phyloP scores from a whole-genome alignment of 2,329 filamentous ascomycete species.

The Colletotrichum somersetense region DNA sequence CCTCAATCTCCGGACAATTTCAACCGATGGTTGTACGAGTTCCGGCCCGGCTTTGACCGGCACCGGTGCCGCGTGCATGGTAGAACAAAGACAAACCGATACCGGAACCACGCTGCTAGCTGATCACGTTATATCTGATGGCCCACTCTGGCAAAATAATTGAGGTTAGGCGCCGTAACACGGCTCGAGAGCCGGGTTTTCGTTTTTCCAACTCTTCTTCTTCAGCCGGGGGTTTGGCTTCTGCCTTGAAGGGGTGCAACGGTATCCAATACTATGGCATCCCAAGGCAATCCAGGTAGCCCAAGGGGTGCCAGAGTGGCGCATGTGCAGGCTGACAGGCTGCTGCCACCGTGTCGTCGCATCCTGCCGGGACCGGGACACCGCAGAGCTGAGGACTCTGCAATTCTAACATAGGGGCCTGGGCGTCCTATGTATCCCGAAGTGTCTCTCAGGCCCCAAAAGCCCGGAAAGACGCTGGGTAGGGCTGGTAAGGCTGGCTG shows the following conservation, averaged over 20 bases:
- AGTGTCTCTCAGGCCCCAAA: neutral
- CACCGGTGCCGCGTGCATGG: neutral
- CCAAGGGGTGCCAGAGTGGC: neutral
- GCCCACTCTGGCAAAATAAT: neutral
- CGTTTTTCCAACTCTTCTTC: no score
- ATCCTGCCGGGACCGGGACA: neutral
- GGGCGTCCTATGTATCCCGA: neutral
- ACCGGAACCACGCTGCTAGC: neutral
- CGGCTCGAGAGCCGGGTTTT: neutral
- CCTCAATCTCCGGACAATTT: neutral
- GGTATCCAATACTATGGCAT: neutral
- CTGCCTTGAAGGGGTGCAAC: neutral
- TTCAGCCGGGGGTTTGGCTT: constrained; percentile 1
- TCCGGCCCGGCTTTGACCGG: neutral
- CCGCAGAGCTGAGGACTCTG: neutral
- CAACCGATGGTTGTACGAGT: neutral
- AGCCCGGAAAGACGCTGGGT: neutral
- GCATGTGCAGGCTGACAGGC: neutral
- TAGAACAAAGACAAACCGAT: neutral
- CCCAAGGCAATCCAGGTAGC: no score
- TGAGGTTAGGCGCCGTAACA: neutral
- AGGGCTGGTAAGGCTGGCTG: constrained; percentile 28
- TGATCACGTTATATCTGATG: neutral
- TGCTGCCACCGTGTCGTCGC: neutral
- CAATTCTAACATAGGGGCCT: neutral